Percentiles rank a stretch among this genome's conserved stretches.
Evolutionary conservation across 2,329 filamentous ascomycete species (phyloP).

Genomic region (Nigrospora sphaerica): DNA sequence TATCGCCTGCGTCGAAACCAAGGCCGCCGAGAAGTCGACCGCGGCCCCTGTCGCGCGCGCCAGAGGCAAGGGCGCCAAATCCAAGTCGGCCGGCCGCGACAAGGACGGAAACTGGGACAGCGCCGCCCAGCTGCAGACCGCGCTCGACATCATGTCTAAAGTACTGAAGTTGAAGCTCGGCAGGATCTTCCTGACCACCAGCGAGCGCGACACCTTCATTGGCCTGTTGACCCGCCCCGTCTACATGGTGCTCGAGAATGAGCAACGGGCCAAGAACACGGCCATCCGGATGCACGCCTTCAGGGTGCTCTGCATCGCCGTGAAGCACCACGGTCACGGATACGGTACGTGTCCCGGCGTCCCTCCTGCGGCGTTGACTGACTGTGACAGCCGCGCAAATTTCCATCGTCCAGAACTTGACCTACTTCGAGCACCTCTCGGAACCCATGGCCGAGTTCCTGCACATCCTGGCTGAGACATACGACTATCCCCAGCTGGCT

Average conservation of each 20-base stretch:
- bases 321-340: conserved; percentile 96
- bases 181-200: conserved; percentile 92
- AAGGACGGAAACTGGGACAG: conserved; percentile 87
- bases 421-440: conserved; percentile 97
- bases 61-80: conserved; percentile 65
- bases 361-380: neutral
- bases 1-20: conserved; percentile 87
- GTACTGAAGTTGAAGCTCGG: conserved; percentile 87
- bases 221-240: conserved; percentile 85
- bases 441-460: conserved; percentile 99
- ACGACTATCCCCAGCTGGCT: conserved; percentile 91
- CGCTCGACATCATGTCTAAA: conserved; percentile 92
- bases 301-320: conserved; percentile 90
- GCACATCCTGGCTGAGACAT: conserved; percentile 92
- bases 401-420: conserved; percentile 93
- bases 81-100: conserved; percentile 57
- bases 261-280: conserved; percentile 83
- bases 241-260: conserved; percentile 90
- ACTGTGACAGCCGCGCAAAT: conserved; percentile 72
- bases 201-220: conserved; percentile 92
- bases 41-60: conserved; percentile 63
- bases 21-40: conserved; percentile 83
- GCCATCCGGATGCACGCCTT: conserved; percentile 94
- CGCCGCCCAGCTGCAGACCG: conserved; percentile 75
- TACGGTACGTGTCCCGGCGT: conserved; percentile 56